Evolutionary conservation across 306 rosid genomes (phyloP).

Genomic region (Malus sieversii): DNA sequence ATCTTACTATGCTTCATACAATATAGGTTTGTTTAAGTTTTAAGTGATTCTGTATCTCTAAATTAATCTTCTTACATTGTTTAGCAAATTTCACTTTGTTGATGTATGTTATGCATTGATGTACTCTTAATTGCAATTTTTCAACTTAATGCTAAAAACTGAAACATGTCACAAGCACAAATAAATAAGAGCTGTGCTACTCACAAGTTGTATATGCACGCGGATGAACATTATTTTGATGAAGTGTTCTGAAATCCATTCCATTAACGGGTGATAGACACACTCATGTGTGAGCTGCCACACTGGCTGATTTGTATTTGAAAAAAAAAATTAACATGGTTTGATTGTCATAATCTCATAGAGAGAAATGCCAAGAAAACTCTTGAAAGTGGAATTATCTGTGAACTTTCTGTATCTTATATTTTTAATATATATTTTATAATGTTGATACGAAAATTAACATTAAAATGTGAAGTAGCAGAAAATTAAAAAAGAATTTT

Average conservation of each 20-base stretch:
- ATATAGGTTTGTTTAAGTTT: too few relatives aligned
- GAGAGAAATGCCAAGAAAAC: too few relatives aligned
- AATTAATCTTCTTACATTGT: too few relatives aligned
- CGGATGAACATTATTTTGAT: neutral
- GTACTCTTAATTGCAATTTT: too few relatives aligned
- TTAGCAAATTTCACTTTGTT: neutral
- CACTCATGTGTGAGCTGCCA: neutral
- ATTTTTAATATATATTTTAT: too few relatives aligned
- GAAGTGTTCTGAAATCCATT: neutral
- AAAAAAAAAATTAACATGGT: too few relatives aligned
- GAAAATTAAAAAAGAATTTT: rapidly evolving
- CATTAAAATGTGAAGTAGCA: rapidly evolving
- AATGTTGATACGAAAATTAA: too few relatives aligned
- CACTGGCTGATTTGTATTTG: neutral
- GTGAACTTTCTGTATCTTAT: too few relatives aligned
- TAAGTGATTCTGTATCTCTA: too few relatives aligned
- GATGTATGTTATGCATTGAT: neutral
- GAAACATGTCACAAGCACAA: neutral
- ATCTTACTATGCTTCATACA: neutral
- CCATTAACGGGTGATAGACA: neutral
- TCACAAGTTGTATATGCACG: too few relatives aligned
- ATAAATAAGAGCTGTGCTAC: neutral
- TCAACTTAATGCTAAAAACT: neutral
- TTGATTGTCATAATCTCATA: too few relatives aligned
- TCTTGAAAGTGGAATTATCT: rapidly evolving